These are phyloP conservation scores for Acrasis kona DNA, from an alignment of 78 protist genomes.

Conservation along the genomic window DNA sequence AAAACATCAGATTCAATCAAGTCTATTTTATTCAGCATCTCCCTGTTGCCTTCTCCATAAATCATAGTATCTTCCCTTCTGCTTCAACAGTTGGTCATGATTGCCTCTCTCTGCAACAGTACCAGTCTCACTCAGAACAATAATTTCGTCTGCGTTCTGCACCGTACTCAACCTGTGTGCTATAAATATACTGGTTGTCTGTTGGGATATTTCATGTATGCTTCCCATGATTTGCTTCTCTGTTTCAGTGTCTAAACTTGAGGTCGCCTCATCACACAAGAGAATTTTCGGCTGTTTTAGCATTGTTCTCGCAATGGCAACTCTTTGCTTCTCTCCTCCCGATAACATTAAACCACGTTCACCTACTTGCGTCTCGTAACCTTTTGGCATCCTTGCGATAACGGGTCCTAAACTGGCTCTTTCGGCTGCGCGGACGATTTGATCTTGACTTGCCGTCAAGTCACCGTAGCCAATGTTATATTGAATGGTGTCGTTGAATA, in stretches of 20 bases:
- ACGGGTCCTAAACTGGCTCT: neutral
- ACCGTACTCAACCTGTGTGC: slow-evolving; percentile 79
- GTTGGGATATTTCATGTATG: slow-evolving; percentile 27
- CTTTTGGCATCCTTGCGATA: neutral
- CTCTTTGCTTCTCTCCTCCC: slow-evolving; percentile 88
- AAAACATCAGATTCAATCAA: too few species aligned
- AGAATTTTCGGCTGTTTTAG: slow-evolving; percentile 38
- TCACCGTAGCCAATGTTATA: slow-evolving; percentile 71
- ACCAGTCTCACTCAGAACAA: slow-evolving; percentile 44
- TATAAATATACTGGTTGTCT: slow-evolving; percentile 50
- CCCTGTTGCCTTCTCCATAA: neutral
- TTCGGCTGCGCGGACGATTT: slow-evolving; percentile 31
- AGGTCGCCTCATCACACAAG: slow-evolving; percentile 72
- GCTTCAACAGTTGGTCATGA: slow-evolving; percentile 49
- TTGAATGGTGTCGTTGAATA: slow-evolving; percentile 75
- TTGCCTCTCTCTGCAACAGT: slow-evolving; percentile 59
- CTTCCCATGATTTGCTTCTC: slow-evolving; percentile 71
- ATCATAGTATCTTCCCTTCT: slow-evolving; percentile 38
- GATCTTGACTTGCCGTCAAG: slow-evolving; percentile 24
- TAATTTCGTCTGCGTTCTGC: slow-evolving; percentile 62
- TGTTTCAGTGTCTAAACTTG: slow-evolving; percentile 73
- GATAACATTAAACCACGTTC: slow-evolving; percentile 73
- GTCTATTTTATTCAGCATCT: too few species aligned
- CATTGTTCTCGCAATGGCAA: slow-evolving; percentile 81
- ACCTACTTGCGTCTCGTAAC: slow-evolving; percentile 63